Base-by-base conservation (phyloP, 2,329 filamentous ascomycete species). In the Byssochlamys sp. region DNA sequence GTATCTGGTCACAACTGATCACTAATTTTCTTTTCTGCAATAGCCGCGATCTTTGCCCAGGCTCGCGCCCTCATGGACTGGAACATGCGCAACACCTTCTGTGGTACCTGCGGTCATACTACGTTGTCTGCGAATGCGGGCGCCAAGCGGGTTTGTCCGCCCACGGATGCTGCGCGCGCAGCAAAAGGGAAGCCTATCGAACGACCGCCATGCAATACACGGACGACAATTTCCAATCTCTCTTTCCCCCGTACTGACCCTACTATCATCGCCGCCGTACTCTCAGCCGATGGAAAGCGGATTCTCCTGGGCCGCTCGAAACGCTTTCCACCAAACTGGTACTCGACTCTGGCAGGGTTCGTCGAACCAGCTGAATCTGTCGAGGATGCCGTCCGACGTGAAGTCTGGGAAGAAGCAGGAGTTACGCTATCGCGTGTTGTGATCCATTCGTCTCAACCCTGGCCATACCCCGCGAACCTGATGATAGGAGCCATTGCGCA, bases 71-170 rank as follows among this genome's bases (percentile, higher is more conserved):
- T 96, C 27, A 79, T 95, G 35, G 94, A 97, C 77, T 99, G 94
- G 94, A 97, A 99, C 75, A 81, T 81, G 27, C 88, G 92, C 55
- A 96, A 95, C 74, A 88, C 87, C 29, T 99, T 90, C 79, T 99
- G 94, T 73, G 91, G 86, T 31, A 87, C 87, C 57, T 99, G 94
- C 73, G 92, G 94, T 33, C 83, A 89, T 67, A 84, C 82, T 26
- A 97, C 91, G 0, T 77, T 96, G 12, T 69, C 67, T 19, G 63
- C 72, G 11, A 75, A 79, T 59, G 75, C 71, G 4, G 75, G 75
- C 35, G 73, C 71, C 14, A 78, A 79, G 62, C 73, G 76, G 33
- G 67, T 69, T 26, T 78, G 73, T 59, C 76, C 76, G 52, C 74
- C 75, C 9, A 75, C 66, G 6, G 76, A 79, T 63, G 62, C 68